Percentiles rank a stretch among this genome's conserved stretches.
Conservation (phyloP, 176 grass and related monocot species). For the Lolium perenne region DNA sequence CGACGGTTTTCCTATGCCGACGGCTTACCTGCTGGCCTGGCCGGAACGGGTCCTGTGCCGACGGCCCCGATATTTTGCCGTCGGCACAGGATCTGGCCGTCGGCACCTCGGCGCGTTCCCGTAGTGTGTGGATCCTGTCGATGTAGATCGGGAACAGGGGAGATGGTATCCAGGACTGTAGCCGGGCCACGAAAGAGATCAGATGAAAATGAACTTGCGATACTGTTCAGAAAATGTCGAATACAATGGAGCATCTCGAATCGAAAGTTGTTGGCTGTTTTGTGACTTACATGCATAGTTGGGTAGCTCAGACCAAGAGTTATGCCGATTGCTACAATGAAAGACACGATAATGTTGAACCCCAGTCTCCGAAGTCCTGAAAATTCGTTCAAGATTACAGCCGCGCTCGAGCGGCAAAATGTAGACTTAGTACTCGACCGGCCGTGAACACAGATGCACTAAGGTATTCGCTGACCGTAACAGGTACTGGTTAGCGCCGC, state of each 20-base stretch:
- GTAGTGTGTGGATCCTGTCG: slow-evolving; percentile 83
- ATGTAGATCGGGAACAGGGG: slow-evolving; percentile 79
- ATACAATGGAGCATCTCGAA: neutral
- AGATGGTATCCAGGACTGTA: slow-evolving; percentile 71
- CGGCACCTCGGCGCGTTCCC: too few relatives aligned
- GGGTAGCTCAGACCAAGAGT: slow-evolving; percentile 68
- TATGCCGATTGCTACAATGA: slow-evolving; percentile 54
- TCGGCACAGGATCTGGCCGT: too few relatives aligned
- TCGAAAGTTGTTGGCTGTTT: neutral
- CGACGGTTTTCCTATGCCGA: too few relatives aligned
- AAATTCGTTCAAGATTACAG: neutral
- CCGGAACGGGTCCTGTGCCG: too few relatives aligned
- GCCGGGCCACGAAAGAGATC: neutral
- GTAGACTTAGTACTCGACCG: neutral
- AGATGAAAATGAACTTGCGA: neutral
- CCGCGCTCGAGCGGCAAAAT: neutral
- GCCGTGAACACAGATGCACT: neutral
- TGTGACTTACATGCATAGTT: slow-evolving; percentile 66
- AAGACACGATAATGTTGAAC: slow-evolving; percentile 71
- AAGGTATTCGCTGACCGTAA: neutral
- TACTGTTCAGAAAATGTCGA: neutral
- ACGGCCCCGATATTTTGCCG: too few relatives aligned
- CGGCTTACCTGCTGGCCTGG: too few relatives aligned
- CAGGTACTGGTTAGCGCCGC: too few relatives aligned
- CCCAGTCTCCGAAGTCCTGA: slow-evolving; percentile 67